These are phyloP conservation scores for Rhizoclosmatium globosum DNA, from an alignment of 192 early-diverging fungal genomes.

Conservation along the genomic window DNA sequence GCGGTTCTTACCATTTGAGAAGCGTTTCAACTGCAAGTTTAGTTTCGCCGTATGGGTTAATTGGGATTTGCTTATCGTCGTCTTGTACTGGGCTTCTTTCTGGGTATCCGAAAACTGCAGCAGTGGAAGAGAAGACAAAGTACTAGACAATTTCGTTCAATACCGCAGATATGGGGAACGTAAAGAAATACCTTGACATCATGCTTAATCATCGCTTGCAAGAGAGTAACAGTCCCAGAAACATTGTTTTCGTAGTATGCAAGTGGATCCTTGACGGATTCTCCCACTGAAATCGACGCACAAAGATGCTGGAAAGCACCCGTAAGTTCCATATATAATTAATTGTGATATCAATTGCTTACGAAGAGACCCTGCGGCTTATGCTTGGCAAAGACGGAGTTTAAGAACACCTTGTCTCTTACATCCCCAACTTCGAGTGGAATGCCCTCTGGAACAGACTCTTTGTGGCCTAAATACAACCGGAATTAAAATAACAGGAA, in stretches of 20 bases:
- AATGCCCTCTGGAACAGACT: constrained; percentile 55
- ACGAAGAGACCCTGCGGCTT: constrained; percentile 60
- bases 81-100: constrained; percentile 76
- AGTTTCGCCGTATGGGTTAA: constrained; percentile 95
- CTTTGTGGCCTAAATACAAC: constrained; percentile 50
- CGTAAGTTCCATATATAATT: constrained; percentile 4
- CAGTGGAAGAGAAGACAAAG: constrained; percentile 94
- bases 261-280: constrained; percentile 81
- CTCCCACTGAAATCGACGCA: constrained; percentile 88
- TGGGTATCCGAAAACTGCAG: constrained; percentile 88
- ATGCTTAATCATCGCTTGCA: constrained; percentile 84
- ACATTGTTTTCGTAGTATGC: constrained; percentile 96
- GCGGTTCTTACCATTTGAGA: constrained; percentile 66
- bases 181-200: constrained; percentile 64
- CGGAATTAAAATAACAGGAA: constrained; percentile 14
- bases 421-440: constrained; percentile 85
- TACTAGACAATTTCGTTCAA: too few relatives aligned
- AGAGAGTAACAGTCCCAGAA: constrained; percentile 82
- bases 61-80: constrained; percentile 72
- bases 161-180: too few relatives aligned
- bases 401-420: constrained; percentile 69
- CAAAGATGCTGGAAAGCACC: constrained; percentile 81
- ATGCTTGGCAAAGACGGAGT: constrained; percentile 75
- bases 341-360: constrained; percentile 10
- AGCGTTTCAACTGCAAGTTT: constrained; percentile 91